These are phyloP conservation scores for Poa pratensis DNA, from an alignment of 176 grass and related monocot species.

Conservation along the genomic window DNA sequence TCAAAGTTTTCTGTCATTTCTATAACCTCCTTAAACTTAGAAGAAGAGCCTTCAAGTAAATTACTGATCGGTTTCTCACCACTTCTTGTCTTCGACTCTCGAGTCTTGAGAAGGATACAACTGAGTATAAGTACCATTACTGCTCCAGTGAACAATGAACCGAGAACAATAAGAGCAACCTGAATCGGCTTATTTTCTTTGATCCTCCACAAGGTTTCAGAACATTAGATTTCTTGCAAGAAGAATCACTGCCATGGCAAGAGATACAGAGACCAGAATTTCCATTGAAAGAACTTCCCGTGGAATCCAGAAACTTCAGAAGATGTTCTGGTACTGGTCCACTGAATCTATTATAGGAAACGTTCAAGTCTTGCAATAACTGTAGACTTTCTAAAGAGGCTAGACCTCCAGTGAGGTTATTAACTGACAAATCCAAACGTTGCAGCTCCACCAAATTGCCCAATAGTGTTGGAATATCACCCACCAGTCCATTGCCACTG, in stretches of 20 bases:
- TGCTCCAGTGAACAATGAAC: too few species aligned
- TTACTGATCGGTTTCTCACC: not conserved
- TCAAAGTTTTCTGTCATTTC: slow-evolving; percentile 71
- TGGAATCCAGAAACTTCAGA: slow-evolving; percentile 46
- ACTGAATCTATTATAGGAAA: slow-evolving; percentile 66
- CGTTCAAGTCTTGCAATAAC: slow-evolving; percentile 50
- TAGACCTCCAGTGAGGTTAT: slow-evolving; percentile 66
- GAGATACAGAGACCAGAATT: slow-evolving; percentile 59
- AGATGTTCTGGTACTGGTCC: slow-evolving; percentile 56
- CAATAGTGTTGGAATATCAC: slow-evolving; percentile 47
- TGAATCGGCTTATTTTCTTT: slow-evolving; percentile 22
- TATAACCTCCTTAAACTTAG: slow-evolving; percentile 57
- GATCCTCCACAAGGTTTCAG: slow-evolving; percentile 52
- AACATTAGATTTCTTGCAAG: slow-evolving; percentile 44
- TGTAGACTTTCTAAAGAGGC: slow-evolving; percentile 45
- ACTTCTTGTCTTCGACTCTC: slow-evolving; percentile 17
- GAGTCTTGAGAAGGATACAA: slow-evolving; percentile 25
- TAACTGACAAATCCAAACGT: slow-evolving; percentile 70
- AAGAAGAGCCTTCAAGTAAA: slow-evolving; percentile 7
- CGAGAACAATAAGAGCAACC: too few species aligned
- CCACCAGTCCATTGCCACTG: slow-evolving; percentile 56
- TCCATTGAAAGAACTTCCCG: slow-evolving; percentile 57
- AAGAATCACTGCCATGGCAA: slow-evolving; percentile 43
- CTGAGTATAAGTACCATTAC: not conserved
- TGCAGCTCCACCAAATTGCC: slow-evolving; percentile 50